phyloP scores from a whole-genome alignment of 1,139 yeast species.

The Yamadazyma triangularis region DNA sequence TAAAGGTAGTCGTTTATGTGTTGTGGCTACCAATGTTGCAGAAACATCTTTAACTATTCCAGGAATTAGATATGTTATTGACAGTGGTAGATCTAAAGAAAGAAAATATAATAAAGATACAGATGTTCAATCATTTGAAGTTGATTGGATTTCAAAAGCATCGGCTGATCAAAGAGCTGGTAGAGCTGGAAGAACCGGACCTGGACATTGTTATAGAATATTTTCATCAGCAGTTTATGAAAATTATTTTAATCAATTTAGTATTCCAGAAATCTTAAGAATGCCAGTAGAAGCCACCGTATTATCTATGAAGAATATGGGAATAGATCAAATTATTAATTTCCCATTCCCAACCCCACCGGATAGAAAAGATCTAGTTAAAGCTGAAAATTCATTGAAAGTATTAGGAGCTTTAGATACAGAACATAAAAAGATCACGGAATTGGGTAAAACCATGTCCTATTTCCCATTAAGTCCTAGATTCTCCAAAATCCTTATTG shows the following conservation, averaged over 20 bases:
- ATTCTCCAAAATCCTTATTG: conserved; percentile 81
- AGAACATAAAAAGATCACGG: conserved; percentile 52
- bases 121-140: conserved; percentile 89
- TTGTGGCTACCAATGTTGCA: conserved; percentile 96
- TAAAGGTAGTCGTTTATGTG: conserved; percentile 76
- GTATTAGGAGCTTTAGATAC: conserved; percentile 76
- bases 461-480: conserved; percentile 92
- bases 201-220: conserved; percentile 93
- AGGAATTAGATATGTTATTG: conserved; percentile 91
- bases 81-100: conserved; percentile 91
- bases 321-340: conserved; percentile 81
- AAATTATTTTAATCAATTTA: conserved; percentile 74
- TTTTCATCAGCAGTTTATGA: conserved; percentile 96
- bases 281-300: conserved; percentile 97
- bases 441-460: conserved; percentile 81
- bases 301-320: conserved; percentile 94
- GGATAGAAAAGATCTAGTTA: conserved; percentile 51
- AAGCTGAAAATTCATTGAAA: conserved; percentile 65
- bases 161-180: conserved; percentile 95
- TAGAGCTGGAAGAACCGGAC: conserved; percentile 99
- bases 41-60: conserved; percentile 98
- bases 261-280: conserved; percentile 84
- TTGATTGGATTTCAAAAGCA: conserved; percentile 93
- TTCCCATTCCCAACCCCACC: conserved; percentile 99
- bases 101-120: conserved; percentile 76